A percentile compares a stretch with the other conserved stretches of the same genome.
These are phyloP conservation scores for Hericium erinaceus DNA, from an alignment of 768 basidiomycete species.

Conservation along the genomic window DNA sequence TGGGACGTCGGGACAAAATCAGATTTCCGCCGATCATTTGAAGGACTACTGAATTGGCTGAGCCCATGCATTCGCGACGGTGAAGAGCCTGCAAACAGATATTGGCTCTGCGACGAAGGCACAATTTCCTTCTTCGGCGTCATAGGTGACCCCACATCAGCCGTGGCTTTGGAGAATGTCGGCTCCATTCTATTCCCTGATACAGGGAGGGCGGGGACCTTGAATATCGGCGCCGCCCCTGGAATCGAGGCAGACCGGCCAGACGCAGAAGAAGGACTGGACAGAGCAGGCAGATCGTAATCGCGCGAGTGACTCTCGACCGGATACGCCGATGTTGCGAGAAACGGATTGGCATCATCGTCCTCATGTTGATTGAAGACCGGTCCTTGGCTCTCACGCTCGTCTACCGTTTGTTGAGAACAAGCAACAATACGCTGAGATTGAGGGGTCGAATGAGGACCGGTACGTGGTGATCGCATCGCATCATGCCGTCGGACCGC, in stretches of 20 bases:
- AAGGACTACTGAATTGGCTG: neutral
- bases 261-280: neutral
- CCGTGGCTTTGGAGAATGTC: too few species aligned
- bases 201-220: conserved; percentile 4
- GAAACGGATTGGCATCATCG: neutral
- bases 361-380: neutral
- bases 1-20: neutral
- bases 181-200: too few species aligned
- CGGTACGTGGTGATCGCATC: too few species aligned
- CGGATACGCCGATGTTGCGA: neutral
- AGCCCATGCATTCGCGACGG: neutral
- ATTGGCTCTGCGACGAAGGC: conserved; percentile 5
- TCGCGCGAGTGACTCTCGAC: neutral
- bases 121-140: neutral
- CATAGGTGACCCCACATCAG: too few species aligned
- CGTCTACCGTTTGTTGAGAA: neutral
- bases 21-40: neutral
- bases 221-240: neutral
- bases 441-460: neutral
- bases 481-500: too few species aligned
- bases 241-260: neutral
- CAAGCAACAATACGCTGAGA: neutral
- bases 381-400: too few species aligned
- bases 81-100: neutral
- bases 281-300: neutral